phyloP scores from a whole-genome alignment of 257 asterid genomes.

The Solanum tacnaense region DNA sequence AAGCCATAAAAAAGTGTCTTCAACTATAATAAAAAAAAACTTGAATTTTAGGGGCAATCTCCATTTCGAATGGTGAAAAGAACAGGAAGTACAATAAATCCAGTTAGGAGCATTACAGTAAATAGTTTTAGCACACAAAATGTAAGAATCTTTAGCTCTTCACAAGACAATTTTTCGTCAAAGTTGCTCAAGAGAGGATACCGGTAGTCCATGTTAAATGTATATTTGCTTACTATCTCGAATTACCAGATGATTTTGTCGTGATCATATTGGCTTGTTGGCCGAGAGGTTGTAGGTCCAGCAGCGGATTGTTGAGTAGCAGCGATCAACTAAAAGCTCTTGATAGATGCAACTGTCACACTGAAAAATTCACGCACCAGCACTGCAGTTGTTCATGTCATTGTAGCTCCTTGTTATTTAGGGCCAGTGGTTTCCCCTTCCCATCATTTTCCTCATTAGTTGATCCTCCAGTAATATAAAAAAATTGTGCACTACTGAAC shows the following conservation, averaged over 20 bases:
- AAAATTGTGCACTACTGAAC: conserved; percentile 71
- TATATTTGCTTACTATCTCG: conserved; percentile 77
- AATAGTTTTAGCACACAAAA: background rate
- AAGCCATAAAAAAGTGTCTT: too few species aligned
- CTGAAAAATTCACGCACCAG: conserved; percentile 80
- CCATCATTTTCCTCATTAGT: conserved; percentile 27
- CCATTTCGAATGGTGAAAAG: background rate
- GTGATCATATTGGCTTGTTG: conserved; percentile 43
- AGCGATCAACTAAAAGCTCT: conserved; percentile 74
- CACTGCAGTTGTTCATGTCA: conserved; percentile 90
- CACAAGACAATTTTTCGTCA: conserved; percentile 88
- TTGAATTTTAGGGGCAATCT: background rate
- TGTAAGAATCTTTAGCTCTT: conserved; percentile 11
- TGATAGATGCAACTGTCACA: conserved; percentile 90
- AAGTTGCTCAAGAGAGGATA: conserved; percentile 84
- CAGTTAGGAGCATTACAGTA: background rate
- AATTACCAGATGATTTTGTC: conserved; percentile 74
- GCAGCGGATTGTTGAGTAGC: conserved; percentile 24
- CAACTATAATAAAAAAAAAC: too few species aligned
- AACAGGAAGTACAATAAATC: background rate
- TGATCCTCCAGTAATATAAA: conserved; percentile 29
- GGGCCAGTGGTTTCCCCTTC: conserved; percentile 49
- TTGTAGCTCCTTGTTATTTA: conserved; percentile 82
- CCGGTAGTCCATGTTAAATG: conserved; percentile 84
- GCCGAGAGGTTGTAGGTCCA: conserved; percentile 30